phyloP scores from a whole-genome alignment of 2,329 filamentous ascomycete species.

The Trichoderma asperellum region DNA sequence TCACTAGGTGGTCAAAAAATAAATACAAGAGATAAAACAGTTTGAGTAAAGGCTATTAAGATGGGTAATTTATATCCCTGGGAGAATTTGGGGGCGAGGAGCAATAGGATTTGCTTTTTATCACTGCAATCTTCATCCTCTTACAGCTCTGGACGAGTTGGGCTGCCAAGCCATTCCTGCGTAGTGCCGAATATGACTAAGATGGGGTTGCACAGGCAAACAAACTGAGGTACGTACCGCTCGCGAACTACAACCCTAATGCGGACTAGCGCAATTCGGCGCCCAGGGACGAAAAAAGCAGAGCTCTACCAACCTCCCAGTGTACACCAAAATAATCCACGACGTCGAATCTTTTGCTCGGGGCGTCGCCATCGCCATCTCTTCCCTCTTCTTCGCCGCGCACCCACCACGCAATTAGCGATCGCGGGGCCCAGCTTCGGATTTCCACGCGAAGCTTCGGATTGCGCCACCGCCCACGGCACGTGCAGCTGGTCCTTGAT shows the following conservation, averaged over 20 bases:
- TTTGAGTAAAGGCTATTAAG: neutral
- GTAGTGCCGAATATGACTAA: neutral
- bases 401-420: slow-evolving; percentile 14
- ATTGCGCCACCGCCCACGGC: slow-evolving; percentile 24
- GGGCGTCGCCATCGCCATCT: slow-evolving; percentile 25
- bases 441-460: slow-evolving; percentile 16
- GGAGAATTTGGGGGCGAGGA: neutral
- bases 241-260: neutral
- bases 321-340: slow-evolving; percentile 27
- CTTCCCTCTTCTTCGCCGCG: neutral
- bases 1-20: neutral
- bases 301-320: slow-evolving; percentile 29
- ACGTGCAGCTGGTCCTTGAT: slow-evolving; percentile 37
- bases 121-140: neutral
- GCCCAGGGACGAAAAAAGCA: slow-evolving; percentile 26
- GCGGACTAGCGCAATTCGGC: slow-evolving; percentile 27
- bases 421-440: slow-evolving; percentile 28
- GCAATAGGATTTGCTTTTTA: neutral
- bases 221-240: neutral
- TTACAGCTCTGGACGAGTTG: neutral
- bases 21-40: neutral
- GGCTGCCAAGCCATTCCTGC: too few species aligned
- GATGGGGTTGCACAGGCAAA: neutral
- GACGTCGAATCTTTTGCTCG: slow-evolving; percentile 15
- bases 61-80: neutral